Evolutionary conservation across 2,329 filamentous ascomycete genomes (phyloP).

Genomic region (Aphanocladium album): DNA sequence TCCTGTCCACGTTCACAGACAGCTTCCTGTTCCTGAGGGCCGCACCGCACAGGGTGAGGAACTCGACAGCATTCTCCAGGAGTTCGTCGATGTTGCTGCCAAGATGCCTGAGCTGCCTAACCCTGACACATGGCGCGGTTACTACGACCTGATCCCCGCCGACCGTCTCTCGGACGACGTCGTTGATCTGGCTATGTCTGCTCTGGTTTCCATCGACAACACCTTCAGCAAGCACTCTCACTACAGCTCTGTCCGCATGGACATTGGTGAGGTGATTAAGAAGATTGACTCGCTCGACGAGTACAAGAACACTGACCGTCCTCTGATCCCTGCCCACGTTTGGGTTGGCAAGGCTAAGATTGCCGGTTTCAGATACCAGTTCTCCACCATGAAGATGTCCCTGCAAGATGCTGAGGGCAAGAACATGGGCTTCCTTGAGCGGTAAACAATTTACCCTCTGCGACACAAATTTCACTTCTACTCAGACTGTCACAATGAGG

Average conservation of each 20-base stretch:
- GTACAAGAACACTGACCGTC: constrained; percentile 11
- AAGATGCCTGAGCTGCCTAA: constrained; percentile 13
- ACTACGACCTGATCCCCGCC: constrained; percentile 14
- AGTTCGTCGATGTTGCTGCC: constrained; percentile 14
- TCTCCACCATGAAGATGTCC: constrained; percentile 13
- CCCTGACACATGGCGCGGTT: constrained; percentile 12
- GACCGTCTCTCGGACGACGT: constrained; percentile 13
- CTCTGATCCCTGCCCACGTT: constrained; percentile 12
- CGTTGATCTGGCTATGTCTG: constrained; percentile 13
- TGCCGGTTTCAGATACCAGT: constrained; percentile 14
- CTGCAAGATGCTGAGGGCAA: constrained; percentile 11
- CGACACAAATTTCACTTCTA: not conserved
- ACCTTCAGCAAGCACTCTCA: constrained; percentile 12
- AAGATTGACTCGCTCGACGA: constrained; percentile 11
- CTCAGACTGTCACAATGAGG: constrained; percentile 6
- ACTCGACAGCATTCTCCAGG: constrained; percentile 13
- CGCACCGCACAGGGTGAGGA: constrained; percentile 12
- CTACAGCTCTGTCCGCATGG: constrained; percentile 15
- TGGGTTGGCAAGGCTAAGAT: constrained; percentile 15
- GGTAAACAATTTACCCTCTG: constrained; percentile 7
- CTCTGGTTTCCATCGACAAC: constrained; percentile 1
- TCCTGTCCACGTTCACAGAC: constrained; percentile 15
- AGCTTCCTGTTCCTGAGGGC: constrained; percentile 13
- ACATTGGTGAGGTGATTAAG: constrained; percentile 14
- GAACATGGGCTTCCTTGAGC: constrained; percentile 12